A percentile compares a stretch with the other conserved stretches of the same genome.
phyloP scores from a whole-genome alignment of 2,329 filamentous ascomycete species.

The Fonsecaea multimorphosa region DNA sequence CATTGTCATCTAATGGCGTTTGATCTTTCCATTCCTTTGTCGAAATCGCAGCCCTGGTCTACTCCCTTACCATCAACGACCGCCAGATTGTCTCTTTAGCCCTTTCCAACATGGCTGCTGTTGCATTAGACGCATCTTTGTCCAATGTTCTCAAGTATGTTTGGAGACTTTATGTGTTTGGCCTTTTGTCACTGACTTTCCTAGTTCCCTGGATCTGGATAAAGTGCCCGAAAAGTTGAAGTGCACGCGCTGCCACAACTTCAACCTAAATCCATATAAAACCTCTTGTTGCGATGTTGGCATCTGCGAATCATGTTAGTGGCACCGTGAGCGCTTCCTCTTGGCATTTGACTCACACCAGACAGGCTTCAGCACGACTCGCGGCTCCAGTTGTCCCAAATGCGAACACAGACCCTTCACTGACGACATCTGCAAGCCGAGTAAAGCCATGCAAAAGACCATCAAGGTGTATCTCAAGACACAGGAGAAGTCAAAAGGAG shows the following conservation, averaged over 20 bases:
- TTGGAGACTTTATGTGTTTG: neutral
- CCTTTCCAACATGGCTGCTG: constrained; percentile 26
- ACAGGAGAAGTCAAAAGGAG: constrained; percentile 85
- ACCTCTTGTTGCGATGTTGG: constrained; percentile 94
- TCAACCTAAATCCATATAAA: constrained; percentile 88
- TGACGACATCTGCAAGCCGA: constrained; percentile 81
- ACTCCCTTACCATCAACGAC: neutral
- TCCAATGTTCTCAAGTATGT: constrained; percentile 41
- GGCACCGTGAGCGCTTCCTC: constrained; percentile 7
- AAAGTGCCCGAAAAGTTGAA: constrained; percentile 95
- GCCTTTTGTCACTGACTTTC: constrained; percentile 7
- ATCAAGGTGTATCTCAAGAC: constrained; percentile 90
- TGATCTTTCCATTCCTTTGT: constrained; percentile 19
- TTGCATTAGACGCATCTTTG: constrained; percentile 30
- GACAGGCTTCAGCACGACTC: constrained; percentile 49
- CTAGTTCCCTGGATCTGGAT: constrained; percentile 75
- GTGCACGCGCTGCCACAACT: constrained; percentile 89
- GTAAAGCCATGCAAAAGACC: constrained; percentile 90
- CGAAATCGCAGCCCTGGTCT: constrained; percentile 9
- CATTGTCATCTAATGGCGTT: constrained; percentile 20
- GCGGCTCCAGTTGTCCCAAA: constrained; percentile 82
- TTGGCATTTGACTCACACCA: constrained; percentile 10
- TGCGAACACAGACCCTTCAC: constrained; percentile 92
- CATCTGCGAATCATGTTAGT: constrained; percentile 86
- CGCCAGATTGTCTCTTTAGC: neutral